Evolutionary conservation across 2,329 filamentous ascomycete genomes (phyloP).

Genomic region (Cladosporium sp.): DNA sequence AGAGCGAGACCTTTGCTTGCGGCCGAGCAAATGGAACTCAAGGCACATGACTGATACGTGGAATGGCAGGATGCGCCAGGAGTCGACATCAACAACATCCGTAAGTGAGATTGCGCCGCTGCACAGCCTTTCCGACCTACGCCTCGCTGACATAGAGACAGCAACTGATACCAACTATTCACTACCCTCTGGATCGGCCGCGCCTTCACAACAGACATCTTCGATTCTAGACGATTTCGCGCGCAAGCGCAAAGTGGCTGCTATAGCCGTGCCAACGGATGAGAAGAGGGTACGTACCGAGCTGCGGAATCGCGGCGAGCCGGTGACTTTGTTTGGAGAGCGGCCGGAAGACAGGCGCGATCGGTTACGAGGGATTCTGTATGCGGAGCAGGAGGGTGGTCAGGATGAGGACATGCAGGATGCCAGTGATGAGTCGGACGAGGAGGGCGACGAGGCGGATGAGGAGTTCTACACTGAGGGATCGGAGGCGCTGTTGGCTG

Average conservation of each 20-base stretch:
- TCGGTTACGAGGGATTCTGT: slow-evolving; percentile 71
- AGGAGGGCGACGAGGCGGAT: slow-evolving; percentile 65
- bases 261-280: slow-evolving; percentile 88
- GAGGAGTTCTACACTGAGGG: slow-evolving; percentile 96
- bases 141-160: slow-evolving; percentile 21
- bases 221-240: slow-evolving; percentile 83
- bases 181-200: slow-evolving; percentile 61
- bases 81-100: slow-evolving; percentile 57
- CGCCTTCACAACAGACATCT: slow-evolving; percentile 73
- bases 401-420: slow-evolving; percentile 53
- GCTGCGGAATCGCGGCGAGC: slow-evolving; percentile 82
- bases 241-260: slow-evolving; percentile 80
- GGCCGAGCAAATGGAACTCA: slow-evolving; percentile 9
- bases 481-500: slow-evolving; percentile 64
- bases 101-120: slow-evolving; percentile 40
- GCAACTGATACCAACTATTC: slow-evolving; percentile 79
- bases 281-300: slow-evolving; percentile 76
- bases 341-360: slow-evolving; percentile 79
- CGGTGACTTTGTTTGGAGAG: slow-evolving; percentile 91
- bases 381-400: slow-evolving; percentile 58
- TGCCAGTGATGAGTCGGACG: slow-evolving; percentile 47
- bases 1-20: slow-evolving; percentile 16
- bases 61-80: slow-evolving; percentile 47
- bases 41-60: slow-evolving; percentile 21
- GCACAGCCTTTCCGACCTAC: background rate